These are phyloP conservation scores for Leccinum pachyderme DNA, from an alignment of 1,284 basidiomycete species.

Conservation along the genomic window DNA sequence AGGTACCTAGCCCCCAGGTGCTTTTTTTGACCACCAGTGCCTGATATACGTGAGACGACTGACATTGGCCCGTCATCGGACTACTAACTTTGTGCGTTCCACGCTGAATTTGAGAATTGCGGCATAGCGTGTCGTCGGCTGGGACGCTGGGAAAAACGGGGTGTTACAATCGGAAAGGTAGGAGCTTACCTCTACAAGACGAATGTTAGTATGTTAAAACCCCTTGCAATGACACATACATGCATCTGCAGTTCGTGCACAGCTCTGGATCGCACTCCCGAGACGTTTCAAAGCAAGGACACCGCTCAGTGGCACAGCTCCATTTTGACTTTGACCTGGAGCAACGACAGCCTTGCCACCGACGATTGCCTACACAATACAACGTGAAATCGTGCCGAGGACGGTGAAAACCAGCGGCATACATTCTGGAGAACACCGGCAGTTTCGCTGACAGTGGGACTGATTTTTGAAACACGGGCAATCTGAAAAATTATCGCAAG, in stretches of 20 bases:
- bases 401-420: conserved; percentile 7
- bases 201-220: not conserved
- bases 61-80: not conserved
- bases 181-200: conserved; percentile 27
- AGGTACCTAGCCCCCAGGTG: conserved; percentile 44
- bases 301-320: conserved; percentile 31
- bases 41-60: conserved; percentile 21
- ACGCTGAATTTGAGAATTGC: conserved; percentile 32
- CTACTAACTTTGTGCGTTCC: conserved; percentile 25
- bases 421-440: conserved; percentile 40
- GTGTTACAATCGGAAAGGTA: not conserved
- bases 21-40: conserved; percentile 36
- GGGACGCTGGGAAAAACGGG: not conserved
- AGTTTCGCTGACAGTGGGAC: conserved; percentile 40
- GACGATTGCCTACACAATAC: conserved; percentile 37
- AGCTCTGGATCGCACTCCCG: conserved; percentile 46
- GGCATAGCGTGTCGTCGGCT: conserved; percentile 27
- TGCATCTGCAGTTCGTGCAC: conserved; percentile 27
- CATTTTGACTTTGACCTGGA: conserved; percentile 13
- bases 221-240: conserved; percentile 16
- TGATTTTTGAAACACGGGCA: conserved; percentile 38
- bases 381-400: not conserved
- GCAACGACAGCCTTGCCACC: conserved; percentile 44
- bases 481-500: conserved; percentile 30
- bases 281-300: conserved; percentile 34